Percentiles rank a stretch among this genome's conserved stretches.
These are phyloP conservation scores for Candida coquimbonensis DNA, from an alignment of 805 yeast species.

Conservation along the genomic window DNA sequence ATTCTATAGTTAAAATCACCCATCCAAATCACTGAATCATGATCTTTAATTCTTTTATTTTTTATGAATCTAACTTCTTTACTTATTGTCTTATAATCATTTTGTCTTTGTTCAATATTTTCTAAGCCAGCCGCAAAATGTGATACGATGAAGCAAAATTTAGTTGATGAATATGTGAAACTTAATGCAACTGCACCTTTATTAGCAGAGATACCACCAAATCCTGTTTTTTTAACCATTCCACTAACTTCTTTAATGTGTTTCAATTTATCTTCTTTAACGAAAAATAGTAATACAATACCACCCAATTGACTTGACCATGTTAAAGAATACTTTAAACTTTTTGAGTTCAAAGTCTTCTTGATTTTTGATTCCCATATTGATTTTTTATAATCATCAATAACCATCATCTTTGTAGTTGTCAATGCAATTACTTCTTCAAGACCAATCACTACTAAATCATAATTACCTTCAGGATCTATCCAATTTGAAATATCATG, in stretches of 20 bases:
- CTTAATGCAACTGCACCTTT: constrained; percentile 78
- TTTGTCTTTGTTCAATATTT: constrained; percentile 75
- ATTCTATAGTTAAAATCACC: constrained; percentile 94
- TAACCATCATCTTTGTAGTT: constrained; percentile 75
- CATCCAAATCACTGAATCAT: constrained; percentile 79
- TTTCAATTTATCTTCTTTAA: constrained; percentile 43
- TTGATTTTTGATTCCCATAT: constrained; percentile 64
- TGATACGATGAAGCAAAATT: constrained; percentile 71
- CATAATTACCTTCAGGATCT: constrained; percentile 49
- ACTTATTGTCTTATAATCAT: constrained; percentile 74
- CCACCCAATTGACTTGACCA: constrained; percentile 88
- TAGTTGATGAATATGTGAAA: constrained; percentile 56
- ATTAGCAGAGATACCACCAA: constrained; percentile 83
- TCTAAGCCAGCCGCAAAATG: constrained; percentile 93
- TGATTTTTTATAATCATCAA: constrained; percentile 54
- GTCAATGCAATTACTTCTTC: constrained; percentile 86
- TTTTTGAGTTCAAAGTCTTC: constrained; percentile 31
- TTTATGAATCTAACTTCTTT: constrained; percentile 62
- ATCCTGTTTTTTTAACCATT: constrained; percentile 80
- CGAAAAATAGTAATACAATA: constrained; percentile 61
- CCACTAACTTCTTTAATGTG: constrained; percentile 60
- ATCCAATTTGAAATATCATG: constrained; percentile 71
- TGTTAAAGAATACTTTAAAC: constrained; percentile 41
- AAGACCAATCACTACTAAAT: constrained; percentile 73
- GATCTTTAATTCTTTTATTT: constrained; percentile 56